Conservation (phyloP, 1,284 basidiomycete genomes). For the Lentinula novae-zelandiae region DNA sequence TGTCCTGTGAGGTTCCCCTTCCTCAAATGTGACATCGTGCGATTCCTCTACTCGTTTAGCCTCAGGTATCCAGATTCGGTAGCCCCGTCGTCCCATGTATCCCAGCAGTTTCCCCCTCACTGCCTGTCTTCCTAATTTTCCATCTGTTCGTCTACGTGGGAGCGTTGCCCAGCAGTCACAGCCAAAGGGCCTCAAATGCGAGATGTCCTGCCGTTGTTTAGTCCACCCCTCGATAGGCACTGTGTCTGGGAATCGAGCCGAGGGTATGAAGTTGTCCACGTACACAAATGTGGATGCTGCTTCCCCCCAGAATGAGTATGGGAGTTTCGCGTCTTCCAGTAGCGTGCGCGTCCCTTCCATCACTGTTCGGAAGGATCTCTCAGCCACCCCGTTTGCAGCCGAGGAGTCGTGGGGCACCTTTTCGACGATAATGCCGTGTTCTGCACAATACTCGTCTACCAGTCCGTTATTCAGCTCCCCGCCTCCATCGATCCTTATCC, state of each 20-base stretch:
- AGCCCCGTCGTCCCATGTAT: too few species aligned
- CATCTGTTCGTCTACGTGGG: not conserved
- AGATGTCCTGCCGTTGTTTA: not conserved
- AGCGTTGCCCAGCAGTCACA: not conserved
- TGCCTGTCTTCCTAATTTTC: too few species aligned
- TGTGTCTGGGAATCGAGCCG: not conserved
- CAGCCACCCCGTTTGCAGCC: conserved; percentile 15
- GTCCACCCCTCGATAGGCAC: not conserved
- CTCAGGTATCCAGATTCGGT: too few species aligned
- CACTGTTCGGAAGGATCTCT: conserved; percentile 1
- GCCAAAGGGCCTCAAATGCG: not conserved
- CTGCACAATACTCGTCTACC: not conserved
- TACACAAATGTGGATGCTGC: not conserved
- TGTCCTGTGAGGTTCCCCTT: too few species aligned
- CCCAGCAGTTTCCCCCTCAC: too few species aligned
- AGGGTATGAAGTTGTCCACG: not conserved
- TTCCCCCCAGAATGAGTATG: not conserved
- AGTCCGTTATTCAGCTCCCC: not conserved
- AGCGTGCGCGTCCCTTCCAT: not conserved
- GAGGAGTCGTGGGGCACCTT: conserved; percentile 12
- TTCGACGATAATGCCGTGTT: conserved; percentile 7
- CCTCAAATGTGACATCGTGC: too few species aligned
- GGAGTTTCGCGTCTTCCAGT: not conserved
- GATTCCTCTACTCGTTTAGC: too few species aligned
- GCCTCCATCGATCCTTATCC: conserved; percentile 17